Conservation (phyloP, 2,329 filamentous ascomycete genomes). For the Sporothrix curviconia region DNA sequence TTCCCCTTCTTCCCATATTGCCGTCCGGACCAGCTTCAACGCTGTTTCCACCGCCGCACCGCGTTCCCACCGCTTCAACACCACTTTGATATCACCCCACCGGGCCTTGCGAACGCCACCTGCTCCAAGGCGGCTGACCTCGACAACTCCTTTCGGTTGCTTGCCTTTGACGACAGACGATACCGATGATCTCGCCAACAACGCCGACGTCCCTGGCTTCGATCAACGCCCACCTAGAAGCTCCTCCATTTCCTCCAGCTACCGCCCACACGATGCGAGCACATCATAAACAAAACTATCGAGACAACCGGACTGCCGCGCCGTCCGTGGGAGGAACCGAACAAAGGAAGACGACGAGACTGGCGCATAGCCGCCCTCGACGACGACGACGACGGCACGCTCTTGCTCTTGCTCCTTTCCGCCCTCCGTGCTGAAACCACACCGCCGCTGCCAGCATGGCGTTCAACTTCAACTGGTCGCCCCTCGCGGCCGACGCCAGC, state of each 20-base stretch:
- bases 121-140: neutral
- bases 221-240: too few species aligned
- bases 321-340: neutral
- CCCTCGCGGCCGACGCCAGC: conserved; percentile 86
- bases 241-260: neutral
- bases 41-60: conserved; percentile 5
- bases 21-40: conserved; percentile 9
- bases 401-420: neutral
- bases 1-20: neutral
- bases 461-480: conserved; percentile 99
- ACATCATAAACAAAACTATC: conserved; percentile 5
- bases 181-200: neutral
- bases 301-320: neutral
- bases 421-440: too few species aligned
- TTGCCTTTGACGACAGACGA: neutral
- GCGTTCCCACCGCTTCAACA: conserved; percentile 3
- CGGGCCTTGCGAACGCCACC: neutral
- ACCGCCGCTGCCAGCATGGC: conserved; percentile 62
- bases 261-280: conserved; percentile 13
- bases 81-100: conserved; percentile 1
- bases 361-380: neutral
- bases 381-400: neutral
- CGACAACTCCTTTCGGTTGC: neutral
- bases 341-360: conserved; percentile 9
- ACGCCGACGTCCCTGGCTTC: neutral